These are phyloP conservation scores for Globisporangium abappressorium DNA, from an alignment of 352 stramenopile genomes.

Conservation along the genomic window DNA sequence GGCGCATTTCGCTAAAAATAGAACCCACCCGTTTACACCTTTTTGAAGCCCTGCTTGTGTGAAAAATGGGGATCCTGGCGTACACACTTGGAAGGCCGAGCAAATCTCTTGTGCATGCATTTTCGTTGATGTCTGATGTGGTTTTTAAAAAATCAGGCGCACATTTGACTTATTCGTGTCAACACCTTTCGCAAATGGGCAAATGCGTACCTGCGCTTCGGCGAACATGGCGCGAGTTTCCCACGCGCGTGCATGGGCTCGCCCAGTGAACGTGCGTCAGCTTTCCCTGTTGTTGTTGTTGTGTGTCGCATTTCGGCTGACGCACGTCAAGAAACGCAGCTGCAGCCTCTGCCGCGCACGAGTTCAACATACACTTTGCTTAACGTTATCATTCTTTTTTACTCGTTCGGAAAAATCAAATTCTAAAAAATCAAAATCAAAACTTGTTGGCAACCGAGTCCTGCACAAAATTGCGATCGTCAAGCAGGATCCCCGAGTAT, in stretches of 20 bases:
- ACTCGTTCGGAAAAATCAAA: not conserved
- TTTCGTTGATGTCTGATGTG: too few relatives aligned
- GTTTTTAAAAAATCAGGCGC: not conserved
- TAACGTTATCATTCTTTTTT: not conserved
- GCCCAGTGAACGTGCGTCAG: not conserved
- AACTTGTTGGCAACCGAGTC: too few relatives aligned
- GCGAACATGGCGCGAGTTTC: not conserved
- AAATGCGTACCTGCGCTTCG: conserved; percentile 9
- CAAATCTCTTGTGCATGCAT: too few relatives aligned
- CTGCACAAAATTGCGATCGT: too few relatives aligned
- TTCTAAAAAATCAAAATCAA: not conserved
- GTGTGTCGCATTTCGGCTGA: not conserved
- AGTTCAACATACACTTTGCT: conserved; percentile 1
- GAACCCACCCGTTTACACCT: not conserved
- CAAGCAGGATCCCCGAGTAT: too few relatives aligned
- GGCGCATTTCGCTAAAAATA: not conserved
- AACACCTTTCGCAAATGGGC: not conserved
- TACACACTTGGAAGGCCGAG: not conserved
- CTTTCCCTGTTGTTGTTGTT: not conserved
- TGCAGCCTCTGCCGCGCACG: not conserved
- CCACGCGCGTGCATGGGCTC: not conserved
- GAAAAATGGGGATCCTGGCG: conserved; percentile 1
- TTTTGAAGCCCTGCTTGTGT: too few relatives aligned
- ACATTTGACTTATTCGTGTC: not conserved
- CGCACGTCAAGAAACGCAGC: conserved; percentile 4